phyloP scores from a whole-genome alignment of 2,329 filamentous ascomycete species.

The Sporothrix dimorphospora region DNA sequence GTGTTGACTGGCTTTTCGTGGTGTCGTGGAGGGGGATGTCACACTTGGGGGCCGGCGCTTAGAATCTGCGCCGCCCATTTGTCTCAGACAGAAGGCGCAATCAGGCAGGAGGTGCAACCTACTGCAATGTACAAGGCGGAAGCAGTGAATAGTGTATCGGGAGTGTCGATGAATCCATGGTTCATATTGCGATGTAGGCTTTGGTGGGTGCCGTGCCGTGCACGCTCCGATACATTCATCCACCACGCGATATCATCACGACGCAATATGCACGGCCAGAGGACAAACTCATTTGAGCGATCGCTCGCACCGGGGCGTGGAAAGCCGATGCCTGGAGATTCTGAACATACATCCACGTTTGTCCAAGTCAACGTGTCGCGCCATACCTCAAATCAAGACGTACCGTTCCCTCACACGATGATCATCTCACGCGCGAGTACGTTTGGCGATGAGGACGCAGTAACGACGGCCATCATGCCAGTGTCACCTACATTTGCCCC shows the following conservation, averaged over 20 bases:
- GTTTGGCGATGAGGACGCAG: too few relatives aligned
- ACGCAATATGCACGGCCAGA: background rate
- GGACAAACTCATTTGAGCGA: background rate
- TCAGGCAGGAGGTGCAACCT: too few relatives aligned
- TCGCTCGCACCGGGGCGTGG: background rate
- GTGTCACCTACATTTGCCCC: too few relatives aligned
- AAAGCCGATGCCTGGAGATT: too few relatives aligned
- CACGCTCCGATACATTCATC: background rate
- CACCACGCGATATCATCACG: background rate
- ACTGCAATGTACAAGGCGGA: too few relatives aligned
- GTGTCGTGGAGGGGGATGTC: too few relatives aligned
- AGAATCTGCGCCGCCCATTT: background rate
- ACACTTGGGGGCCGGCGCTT: conserved; percentile 2
- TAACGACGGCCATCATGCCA: too few relatives aligned
- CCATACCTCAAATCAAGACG: background rate
- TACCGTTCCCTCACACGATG: background rate
- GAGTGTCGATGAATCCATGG: background rate
- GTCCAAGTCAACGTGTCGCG: background rate
- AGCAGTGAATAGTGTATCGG: background rate
- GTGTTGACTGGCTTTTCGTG: too few relatives aligned
- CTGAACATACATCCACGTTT: background rate
- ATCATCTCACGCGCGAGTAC: background rate
- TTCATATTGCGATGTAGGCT: background rate
- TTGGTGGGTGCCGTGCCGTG: background rate
- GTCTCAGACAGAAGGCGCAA: background rate